These are phyloP conservation scores for Talaromyces proteolyticus DNA, from an alignment of 495 filamentous ascomycete genomes.

Conservation along the genomic window DNA sequence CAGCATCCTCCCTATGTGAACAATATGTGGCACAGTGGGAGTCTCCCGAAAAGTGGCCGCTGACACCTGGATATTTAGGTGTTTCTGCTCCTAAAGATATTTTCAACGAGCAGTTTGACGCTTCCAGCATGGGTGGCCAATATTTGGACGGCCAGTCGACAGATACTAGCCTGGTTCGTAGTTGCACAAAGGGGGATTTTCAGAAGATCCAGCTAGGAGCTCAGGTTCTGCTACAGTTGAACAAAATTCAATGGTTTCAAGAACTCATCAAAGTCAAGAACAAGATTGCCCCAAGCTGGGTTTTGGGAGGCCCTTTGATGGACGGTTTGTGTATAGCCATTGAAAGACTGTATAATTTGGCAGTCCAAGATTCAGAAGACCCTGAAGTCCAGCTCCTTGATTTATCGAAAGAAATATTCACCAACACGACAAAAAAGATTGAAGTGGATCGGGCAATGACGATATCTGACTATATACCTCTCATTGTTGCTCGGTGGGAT, in stretches of 20 bases:
- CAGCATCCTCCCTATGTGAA: no score
- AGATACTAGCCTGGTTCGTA: no score
- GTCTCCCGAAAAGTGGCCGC: neutral
- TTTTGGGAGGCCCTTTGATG: neutral
- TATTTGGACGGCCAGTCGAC: no score
- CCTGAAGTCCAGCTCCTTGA: neutral
- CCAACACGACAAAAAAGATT: neutral
- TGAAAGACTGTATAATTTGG: neutral
- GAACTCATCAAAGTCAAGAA: neutral
- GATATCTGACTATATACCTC: conserved; percentile 6
- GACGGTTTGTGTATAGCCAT: conserved; percentile 1
- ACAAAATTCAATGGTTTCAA: conserved; percentile 1
- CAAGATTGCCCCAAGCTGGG: neutral
- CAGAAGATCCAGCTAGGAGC: neutral
- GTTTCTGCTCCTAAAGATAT: neutral
- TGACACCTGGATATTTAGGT: conserved; percentile 1
- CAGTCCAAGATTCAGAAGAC: neutral
- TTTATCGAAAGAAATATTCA: neutral
- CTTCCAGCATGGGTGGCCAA: neutral
- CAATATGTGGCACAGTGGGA: neutral
- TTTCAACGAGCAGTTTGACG: neutral
- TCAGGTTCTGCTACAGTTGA: neutral
- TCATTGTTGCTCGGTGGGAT: conserved; percentile 7
- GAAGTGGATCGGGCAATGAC: neutral
- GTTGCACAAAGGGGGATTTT: neutral